Evolutionary conservation across 345 rosid species (phyloP).

Genomic region (Euphorbia peplus): DNA sequence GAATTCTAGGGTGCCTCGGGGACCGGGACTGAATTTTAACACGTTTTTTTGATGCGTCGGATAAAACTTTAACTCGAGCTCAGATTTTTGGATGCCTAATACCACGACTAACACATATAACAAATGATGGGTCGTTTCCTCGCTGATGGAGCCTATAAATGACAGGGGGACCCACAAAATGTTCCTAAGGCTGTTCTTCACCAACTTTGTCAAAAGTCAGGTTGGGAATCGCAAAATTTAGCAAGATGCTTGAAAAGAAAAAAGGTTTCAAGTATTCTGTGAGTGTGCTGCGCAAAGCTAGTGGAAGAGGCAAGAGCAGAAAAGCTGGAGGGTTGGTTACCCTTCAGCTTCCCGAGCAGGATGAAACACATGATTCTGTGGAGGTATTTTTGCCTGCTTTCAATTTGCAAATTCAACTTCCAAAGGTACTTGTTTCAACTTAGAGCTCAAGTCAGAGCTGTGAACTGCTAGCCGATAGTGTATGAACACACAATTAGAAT

Average conservation of each 20-base stretch:
- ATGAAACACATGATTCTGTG: conserved; percentile 51
- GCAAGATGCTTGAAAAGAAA: conserved; percentile 51
- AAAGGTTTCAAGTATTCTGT: conserved; percentile 52
- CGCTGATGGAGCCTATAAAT: conserved; percentile 13
- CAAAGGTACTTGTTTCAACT: not conserved
- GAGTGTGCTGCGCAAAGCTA: conserved; percentile 82
- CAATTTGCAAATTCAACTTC: not conserved
- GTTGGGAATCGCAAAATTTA: conserved; percentile 92
- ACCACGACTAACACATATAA: too few species aligned
- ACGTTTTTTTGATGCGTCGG: too few species aligned
- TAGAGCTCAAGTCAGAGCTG: conserved; percentile 12
- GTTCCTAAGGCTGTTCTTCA: conserved; percentile 87
- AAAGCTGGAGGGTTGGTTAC: conserved; percentile 84
- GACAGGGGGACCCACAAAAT: conserved; percentile 71
- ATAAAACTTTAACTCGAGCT: too few species aligned
- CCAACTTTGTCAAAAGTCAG: conserved; percentile 83
- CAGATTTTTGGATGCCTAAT: too few species aligned
- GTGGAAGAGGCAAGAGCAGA: conserved; percentile 86
- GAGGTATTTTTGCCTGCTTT: conserved; percentile 48
- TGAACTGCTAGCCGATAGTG: conserved; percentile 9
- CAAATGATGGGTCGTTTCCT: too few species aligned
- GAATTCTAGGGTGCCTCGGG: too few species aligned
- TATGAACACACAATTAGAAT: conserved; percentile 1
- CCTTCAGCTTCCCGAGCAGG: conserved; percentile 69
- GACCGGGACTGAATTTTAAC: too few species aligned